Percentiles rank a stretch among this genome's conserved stretches.
These are phyloP conservation scores for Globisporangium radiosum DNA, from an alignment of 352 stramenopile genomes.

Conservation along the genomic window DNA sequence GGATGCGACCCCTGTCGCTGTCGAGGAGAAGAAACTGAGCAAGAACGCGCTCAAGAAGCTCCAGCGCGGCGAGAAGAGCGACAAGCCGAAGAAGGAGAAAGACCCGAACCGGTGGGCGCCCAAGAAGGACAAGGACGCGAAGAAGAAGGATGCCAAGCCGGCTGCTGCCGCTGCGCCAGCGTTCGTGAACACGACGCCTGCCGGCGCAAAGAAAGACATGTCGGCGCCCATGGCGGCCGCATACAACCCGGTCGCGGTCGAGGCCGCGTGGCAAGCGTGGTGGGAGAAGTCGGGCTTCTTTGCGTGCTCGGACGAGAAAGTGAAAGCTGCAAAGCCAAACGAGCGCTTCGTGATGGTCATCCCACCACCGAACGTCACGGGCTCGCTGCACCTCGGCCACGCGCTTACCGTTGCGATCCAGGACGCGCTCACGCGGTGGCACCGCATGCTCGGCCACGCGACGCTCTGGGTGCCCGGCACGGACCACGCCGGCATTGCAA, in stretches of 20 bases:
- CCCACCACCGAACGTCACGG: conserved; percentile 80
- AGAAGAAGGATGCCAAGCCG: conserved; percentile 67
- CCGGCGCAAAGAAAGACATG: conserved; percentile 95
- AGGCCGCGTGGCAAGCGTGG: conserved; percentile 98
- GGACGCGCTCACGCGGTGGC: conserved; percentile 96
- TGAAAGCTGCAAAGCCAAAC: conserved; percentile 57
- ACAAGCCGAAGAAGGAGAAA: conserved; percentile 93
- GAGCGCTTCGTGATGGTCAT: conserved; percentile 98
- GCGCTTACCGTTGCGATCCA: conserved; percentile 97
- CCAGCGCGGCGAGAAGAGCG: conserved; percentile 75
- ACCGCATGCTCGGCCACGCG: conserved; percentile 96
- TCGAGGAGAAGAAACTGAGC: conserved; percentile 77
- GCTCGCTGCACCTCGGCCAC: conserved; percentile 96
- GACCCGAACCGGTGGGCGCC: conserved; percentile 89
- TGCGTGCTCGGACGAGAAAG: conserved; percentile 86
- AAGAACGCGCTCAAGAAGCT: conserved; percentile 97
- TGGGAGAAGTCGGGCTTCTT: conserved; percentile 97
- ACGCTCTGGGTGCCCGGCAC: conserved; percentile 97
- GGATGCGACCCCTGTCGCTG: not conserved
- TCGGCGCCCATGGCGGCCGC: conserved; percentile 83
- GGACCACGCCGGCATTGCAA: conserved; percentile 99
- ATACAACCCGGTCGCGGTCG: conserved; percentile 96
- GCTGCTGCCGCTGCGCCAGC: conserved; percentile 19
- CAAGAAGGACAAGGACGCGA: conserved; percentile 82
- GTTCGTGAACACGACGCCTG: conserved; percentile 93